These are phyloP conservation scores for Starmerella floricola DNA, from an alignment of 805 yeast genomes.

Conservation along the genomic window DNA sequence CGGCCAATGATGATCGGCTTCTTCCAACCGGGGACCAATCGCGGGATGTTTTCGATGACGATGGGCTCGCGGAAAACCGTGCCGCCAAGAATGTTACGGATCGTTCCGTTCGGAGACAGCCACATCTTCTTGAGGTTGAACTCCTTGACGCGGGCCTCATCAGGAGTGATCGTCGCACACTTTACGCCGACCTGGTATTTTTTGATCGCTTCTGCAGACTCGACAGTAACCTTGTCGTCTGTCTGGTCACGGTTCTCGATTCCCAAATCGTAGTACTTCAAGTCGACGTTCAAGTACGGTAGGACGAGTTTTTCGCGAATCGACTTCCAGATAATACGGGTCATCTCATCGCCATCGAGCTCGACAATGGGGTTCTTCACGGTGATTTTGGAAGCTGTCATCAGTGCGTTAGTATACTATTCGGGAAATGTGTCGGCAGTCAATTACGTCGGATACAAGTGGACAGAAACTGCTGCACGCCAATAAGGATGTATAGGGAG, in stretches of 20 bases:
- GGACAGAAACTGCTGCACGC: not conserved
- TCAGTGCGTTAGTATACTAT: slow-evolving; percentile 10
- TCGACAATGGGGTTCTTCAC: slow-evolving; percentile 88
- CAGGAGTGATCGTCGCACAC: slow-evolving; percentile 97
- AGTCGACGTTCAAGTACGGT: slow-evolving; percentile 77
- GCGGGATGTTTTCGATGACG: slow-evolving; percentile 76
- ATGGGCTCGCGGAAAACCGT: slow-evolving; percentile 96
- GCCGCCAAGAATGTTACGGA: slow-evolving; percentile 90
- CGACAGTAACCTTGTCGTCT: slow-evolving; percentile 75
- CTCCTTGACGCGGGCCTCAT: slow-evolving; percentile 84
- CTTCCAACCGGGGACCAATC: slow-evolving; percentile 85
- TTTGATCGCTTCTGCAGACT: slow-evolving; percentile 80
- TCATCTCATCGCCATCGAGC: slow-evolving; percentile 97
- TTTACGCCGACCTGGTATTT: slow-evolving; percentile 88
- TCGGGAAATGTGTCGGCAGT: not conserved
- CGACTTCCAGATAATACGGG: slow-evolving; percentile 88
- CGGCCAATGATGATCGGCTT: slow-evolving; percentile 93
- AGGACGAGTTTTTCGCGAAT: slow-evolving; percentile 75
- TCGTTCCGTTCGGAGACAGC: slow-evolving; percentile 95
- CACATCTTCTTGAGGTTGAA: slow-evolving; percentile 90
- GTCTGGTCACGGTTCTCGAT: slow-evolving; percentile 79
- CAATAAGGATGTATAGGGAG: not conserved
- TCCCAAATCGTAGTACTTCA: slow-evolving; percentile 84
- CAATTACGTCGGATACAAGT: not conserved
- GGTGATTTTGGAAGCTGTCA: slow-evolving; percentile 36